phyloP scores from a whole-genome alignment of 441 rosid genomes.

The Corymbia citriodora region DNA sequence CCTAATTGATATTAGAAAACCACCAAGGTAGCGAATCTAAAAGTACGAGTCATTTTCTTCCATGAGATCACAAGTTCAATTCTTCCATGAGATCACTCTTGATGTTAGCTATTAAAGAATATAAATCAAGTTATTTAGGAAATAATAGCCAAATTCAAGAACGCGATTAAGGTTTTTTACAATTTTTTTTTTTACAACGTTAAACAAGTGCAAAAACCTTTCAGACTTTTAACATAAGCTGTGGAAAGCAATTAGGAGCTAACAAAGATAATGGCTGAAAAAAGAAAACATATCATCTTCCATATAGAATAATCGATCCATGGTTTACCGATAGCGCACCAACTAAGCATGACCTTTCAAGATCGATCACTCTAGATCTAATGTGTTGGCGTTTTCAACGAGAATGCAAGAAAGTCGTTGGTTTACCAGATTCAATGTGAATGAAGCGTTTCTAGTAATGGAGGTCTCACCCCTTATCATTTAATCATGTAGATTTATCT shows the following conservation, averaged over 20 bases:
- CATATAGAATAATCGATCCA: background rate
- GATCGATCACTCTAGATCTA: background rate
- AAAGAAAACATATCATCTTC: background rate
- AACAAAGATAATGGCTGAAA: background rate
- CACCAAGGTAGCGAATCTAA: background rate
- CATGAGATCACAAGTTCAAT: background rate
- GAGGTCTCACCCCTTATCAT: too few species aligned
- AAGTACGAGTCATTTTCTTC: background rate
- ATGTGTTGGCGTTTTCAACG: background rate
- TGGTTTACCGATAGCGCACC: background rate
- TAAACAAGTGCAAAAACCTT: background rate
- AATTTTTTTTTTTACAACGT: background rate
- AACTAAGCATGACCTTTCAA: background rate
- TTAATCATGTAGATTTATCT: background rate
- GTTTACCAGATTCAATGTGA: background rate
- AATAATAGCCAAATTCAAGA: background rate
- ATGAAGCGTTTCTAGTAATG: background rate
- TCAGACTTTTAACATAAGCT: background rate
- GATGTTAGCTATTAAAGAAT: background rate
- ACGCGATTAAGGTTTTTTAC: background rate
- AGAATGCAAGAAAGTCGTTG: background rate
- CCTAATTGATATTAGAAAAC: background rate
- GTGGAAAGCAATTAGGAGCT: background rate
- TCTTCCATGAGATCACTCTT: background rate
- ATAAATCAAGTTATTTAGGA: background rate